Base-by-base conservation (phyloP, 2,329 filamentous ascomycete species). In the Neopestalotiopsis sp. region DNA sequence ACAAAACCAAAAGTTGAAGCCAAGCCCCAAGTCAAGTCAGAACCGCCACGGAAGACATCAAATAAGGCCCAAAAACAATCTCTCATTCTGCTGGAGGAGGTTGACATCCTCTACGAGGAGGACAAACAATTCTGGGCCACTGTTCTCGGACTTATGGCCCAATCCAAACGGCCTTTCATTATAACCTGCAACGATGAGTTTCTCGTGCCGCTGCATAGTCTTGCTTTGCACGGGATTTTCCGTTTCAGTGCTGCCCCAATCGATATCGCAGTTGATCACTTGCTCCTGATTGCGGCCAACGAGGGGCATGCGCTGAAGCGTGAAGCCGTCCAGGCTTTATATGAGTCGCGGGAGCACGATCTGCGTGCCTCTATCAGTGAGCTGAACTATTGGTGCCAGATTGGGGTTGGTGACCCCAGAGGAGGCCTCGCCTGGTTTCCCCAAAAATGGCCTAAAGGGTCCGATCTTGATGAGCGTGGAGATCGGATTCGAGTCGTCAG, bases 361-460 rank as follows among this genome's bases (percentile, higher is more conserved):
- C 82, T 99, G 13, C 90, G 96, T 67, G 94, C 91, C 28, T 91
- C 92, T 2, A 89, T 99, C 63, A 90, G 88, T 68, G 94, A 98
- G 70, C 86, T 99, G 34, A 91, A 97, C 77, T 96, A 97, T 77
- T 99, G 95, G 95, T 99, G 97, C 78, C 96, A 99, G 78, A 94
- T 98, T 81, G 94, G 92, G 0, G 90, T 99, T 10, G 97, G 96
- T 5, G 96, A 97, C 77, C 86, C 89, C n/a, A 92, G 92, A 73
- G 92, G 93, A 24, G 95, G 96, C 0, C 88, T 97, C 59, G 93
- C 95, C 74, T 99, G 97, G 95, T 93, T 97, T 74, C 90, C 92
- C 73, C 89, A 91, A 62, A 87, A 91, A 68, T 95, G 91, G 90
- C 92, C 93, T 9, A 88, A 86, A 59, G 92, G 92, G 0, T 85